Evolutionary conservation across 164 flowering plant genomes (phyloP).

Genomic region (Vitis amurensis): DNA sequence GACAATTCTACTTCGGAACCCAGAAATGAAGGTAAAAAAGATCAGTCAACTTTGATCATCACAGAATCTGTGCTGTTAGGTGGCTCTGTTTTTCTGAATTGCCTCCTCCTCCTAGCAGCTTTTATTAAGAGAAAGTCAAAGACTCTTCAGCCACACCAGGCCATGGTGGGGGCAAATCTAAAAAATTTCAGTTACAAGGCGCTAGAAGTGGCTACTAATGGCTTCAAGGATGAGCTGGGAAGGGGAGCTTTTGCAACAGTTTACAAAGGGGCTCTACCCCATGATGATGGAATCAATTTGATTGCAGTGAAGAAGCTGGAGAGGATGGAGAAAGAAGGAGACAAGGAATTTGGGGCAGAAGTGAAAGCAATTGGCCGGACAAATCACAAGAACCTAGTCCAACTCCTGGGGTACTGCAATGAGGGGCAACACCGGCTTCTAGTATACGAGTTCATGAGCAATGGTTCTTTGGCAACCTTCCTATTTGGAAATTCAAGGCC

Average conservation of each 20-base stretch:
- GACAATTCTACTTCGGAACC: not conserved
- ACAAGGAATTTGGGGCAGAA: slow-evolving; percentile 29
- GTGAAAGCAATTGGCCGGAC: slow-evolving; percentile 22
- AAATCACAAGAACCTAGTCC: slow-evolving; percentile 29
- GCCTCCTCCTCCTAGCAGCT: slow-evolving; percentile 3
- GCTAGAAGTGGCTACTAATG: slow-evolving; percentile 19
- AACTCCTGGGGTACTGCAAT: slow-evolving; percentile 25
- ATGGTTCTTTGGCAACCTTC: slow-evolving; percentile 17
- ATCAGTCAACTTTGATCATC: slow-evolving; percentile 2
- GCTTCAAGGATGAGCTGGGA: slow-evolving; percentile 27
- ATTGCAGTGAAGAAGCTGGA: slow-evolving; percentile 29
- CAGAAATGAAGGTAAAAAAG: not conserved
- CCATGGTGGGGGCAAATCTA: not conserved
- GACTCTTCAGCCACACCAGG: not conserved
- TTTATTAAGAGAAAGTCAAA: not conserved
- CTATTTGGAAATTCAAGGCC: slow-evolving; percentile 16
- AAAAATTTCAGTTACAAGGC: slow-evolving; percentile 13
- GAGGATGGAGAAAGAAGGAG: slow-evolving; percentile 11
- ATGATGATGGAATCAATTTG: not conserved
- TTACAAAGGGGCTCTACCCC: slow-evolving; percentile 18
- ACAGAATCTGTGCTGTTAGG: slow-evolving; percentile 18
- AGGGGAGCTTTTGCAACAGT: slow-evolving; percentile 27
- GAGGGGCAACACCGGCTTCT: slow-evolving; percentile 24
- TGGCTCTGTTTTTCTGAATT: slow-evolving; percentile 16
- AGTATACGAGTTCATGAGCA: slow-evolving; percentile 22